Base-by-base conservation (phyloP, 1,284 basidiomycete species). In the Jaminaea rosea region DNA sequence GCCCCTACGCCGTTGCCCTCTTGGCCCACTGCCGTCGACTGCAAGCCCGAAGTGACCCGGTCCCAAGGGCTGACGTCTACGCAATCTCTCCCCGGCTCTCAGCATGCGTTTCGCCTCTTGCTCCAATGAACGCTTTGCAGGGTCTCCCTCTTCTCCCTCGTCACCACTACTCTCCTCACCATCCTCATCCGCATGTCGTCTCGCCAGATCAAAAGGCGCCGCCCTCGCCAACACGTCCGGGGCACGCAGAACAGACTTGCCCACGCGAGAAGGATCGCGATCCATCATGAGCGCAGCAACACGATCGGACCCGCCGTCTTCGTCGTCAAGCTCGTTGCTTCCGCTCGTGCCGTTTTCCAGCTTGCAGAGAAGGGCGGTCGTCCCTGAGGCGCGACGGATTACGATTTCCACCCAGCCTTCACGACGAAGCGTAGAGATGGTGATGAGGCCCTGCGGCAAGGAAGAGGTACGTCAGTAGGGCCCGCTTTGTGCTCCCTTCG, bases 361-460 rank as follows among this genome's bases (percentile, higher is more conserved):
- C 65, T 87, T 84, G 72, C 87, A 88, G n/a, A 96, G 76, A 69
- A 97, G 84, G 26, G 76, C 73, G 0, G 88, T 87, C 53, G 85
- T 84, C 4, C 94, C 94, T 0, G 92, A 96, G 0, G 94, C 85
- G 17, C 94, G 81, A 7, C 91, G 82, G 0, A 87, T 85, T 31
- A 85, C 76, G 6, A 97, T 83, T 68, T 93, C 89, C 23, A 92
- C 81, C 93, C 93, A 97, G 2, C 91, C 91, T 1, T 82, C 78
- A 54, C 83, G 80, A 6, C 81, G 78, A 32, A 94, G 79, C 0
- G 84, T 78, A 10, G 85, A 83, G 44, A 97, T 81, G 1, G 91
- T 92, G 46, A 98, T 78, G 44, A 98, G 80, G 0, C 88, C 84
- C n/a, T n/a, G n/a, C n/a, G n/a, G n/a, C n/a, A n/a, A n/a, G n/a